Evolutionary conservation across 192 early-diverging fungal genomes (phyloP), one percentile per base, ranked within the genome.

Genomic region (Coemansia asiatica): DNA sequence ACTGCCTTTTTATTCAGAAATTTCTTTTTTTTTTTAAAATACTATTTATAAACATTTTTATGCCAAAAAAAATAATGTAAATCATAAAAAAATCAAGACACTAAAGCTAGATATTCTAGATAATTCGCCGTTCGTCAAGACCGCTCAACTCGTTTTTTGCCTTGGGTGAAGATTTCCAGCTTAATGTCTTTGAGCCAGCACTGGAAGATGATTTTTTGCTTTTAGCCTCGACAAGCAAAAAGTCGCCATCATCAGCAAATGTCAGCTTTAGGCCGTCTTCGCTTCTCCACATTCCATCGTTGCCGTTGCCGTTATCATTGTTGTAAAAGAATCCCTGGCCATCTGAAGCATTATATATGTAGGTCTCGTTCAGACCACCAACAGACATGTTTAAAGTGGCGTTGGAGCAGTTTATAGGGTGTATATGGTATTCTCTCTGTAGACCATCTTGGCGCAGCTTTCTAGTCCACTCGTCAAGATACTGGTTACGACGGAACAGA

Each of bases 391-490:
- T 31, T 16, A 21, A 19, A 6, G 35, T 60, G 18, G 36, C 15
- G 19, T 22, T 13, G 12, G 57, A 44, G 22, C 25, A 27, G 26
- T 21, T 61, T 6, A 53, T 23, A 10, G 44, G 29, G 10, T 21
- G 22, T 8, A 74, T 7, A 15, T 69, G 31, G 60, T 69, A 75
- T 28, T 46, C 46, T 25, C 57, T 63, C 29, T 75, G 67, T 35
- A 69, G 29, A 2, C 73, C 73, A 28, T 75, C 73, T 1, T 53
- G 40, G 8, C 63, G 63, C 44, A 75, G 63, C 36, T 49, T 68
- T 1, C 13, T 26, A 2, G 56, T 23, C 73, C 73, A 74, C 21
- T 56, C 18, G 16, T 53, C 44, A 0, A 79, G 59, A 56, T 79
- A 71, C 28, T 10, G 13, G 7, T 67, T 18, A 56, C 71, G 67